phyloP scores from a whole-genome alignment of 75 land plant species.

The Cupressus sempervirens region DNA sequence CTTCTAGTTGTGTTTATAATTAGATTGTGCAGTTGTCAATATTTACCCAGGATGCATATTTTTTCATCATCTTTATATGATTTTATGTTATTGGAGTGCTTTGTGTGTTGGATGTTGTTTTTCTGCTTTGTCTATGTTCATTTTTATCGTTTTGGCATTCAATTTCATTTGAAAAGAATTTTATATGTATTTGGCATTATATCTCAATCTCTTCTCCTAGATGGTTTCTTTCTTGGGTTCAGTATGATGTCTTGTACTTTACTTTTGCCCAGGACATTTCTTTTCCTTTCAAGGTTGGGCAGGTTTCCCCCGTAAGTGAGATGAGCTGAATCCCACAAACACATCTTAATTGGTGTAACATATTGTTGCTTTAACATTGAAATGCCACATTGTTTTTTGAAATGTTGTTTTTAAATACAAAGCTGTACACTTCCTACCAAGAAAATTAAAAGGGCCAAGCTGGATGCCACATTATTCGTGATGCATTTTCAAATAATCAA shows the following conservation, averaged over 20 bases:
- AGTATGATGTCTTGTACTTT: background rate
- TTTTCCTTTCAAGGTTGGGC: background rate
- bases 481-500: background rate
- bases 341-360: background rate
- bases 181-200: background rate
- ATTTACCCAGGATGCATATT: background rate
- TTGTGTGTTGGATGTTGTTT: background rate
- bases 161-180: background rate
- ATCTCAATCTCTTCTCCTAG: background rate
- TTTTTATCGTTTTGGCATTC: background rate
- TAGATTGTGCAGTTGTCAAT: background rate
- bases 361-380: background rate
- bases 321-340: background rate
- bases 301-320: background rate
- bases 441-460: background rate
- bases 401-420: background rate
- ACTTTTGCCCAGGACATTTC: background rate
- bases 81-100: background rate
- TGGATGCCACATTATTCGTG: constrained; percentile 6
- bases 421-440: background rate
- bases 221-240: background rate
- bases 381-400: background rate
- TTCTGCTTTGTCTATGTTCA: background rate
- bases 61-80: background rate
- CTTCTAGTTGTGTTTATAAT: background rate